Percentiles rank a stretch among this genome's conserved stretches.
phyloP scores from a whole-genome alignment of 305 asterid species.

The Fraxinus angustifolia region DNA sequence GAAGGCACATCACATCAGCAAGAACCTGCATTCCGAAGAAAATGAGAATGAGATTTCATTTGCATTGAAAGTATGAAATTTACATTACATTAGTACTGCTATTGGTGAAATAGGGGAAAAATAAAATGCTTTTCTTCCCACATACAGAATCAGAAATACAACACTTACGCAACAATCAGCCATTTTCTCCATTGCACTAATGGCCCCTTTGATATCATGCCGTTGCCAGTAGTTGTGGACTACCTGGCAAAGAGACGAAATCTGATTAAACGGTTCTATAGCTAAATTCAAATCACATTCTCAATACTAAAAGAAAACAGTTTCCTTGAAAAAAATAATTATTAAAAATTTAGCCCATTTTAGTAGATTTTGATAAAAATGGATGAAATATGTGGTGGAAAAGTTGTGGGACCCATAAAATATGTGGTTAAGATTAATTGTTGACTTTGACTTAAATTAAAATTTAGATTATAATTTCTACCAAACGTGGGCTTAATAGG shows the following conservation, averaged over 20 bases:
- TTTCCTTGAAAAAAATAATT: background rate
- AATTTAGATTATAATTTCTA: too few species aligned
- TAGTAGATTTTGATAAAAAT: too few species aligned
- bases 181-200: constrained; percentile 70
- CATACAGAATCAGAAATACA: constrained; percentile 19
- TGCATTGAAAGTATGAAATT: constrained; percentile 17
- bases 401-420: too few species aligned
- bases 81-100: constrained; percentile 18
- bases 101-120: constrained; percentile 5
- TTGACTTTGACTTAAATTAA: too few species aligned
- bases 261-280: background rate
- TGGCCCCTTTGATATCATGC: constrained; percentile 83
- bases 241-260: constrained; percentile 44
- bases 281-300: background rate
- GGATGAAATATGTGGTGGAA: too few species aligned
- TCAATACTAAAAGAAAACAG: background rate
- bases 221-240: constrained; percentile 77
- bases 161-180: constrained; percentile 78
- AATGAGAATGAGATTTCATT: constrained; percentile 8
- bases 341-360: background rate
- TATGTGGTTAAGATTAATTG: too few species aligned
- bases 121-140: constrained; percentile 1
- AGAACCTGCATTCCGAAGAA: constrained; percentile 61
- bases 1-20: constrained; percentile 77
- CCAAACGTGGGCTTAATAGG: background rate